These are phyloP conservation scores for Boletus edulis DNA, from an alignment of 768 basidiomycete species.

Conservation along the genomic window DNA sequence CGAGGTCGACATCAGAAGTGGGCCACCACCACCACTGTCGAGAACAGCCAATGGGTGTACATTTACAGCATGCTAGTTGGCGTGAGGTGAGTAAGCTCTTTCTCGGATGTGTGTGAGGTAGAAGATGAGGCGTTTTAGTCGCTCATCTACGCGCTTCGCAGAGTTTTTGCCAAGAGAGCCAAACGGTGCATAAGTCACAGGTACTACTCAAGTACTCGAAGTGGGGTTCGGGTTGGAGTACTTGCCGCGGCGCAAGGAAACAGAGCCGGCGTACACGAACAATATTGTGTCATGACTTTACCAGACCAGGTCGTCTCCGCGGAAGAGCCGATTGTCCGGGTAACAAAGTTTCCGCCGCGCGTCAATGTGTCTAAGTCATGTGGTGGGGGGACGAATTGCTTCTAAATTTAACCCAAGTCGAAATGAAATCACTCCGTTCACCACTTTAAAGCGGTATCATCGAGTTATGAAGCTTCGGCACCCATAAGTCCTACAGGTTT, in stretches of 20 bases:
- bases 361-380: too few relatives aligned
- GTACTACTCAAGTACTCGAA: too few relatives aligned
- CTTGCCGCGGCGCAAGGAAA: neutral
- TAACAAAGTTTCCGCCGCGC: too few relatives aligned
- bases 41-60: slow-evolving; percentile 91
- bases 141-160: neutral
- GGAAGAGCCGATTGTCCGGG: neutral
- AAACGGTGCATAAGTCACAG: slow-evolving; percentile 15
- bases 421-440: too few relatives aligned
- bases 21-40: too few relatives aligned
- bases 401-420: too few relatives aligned
- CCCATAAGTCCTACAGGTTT: too few relatives aligned
- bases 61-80: slow-evolving; percentile 85
- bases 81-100: slow-evolving; percentile 49
- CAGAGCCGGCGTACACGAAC: neutral
- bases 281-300: neutral
- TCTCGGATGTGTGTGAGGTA: neutral
- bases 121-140: neutral
- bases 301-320: neutral
- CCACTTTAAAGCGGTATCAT: too few relatives aligned
- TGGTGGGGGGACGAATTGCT: too few relatives aligned
- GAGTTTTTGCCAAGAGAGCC: slow-evolving; percentile 23
- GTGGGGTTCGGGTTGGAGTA: too few relatives aligned
- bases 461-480: too few relatives aligned
- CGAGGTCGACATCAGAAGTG: too few relatives aligned